Evolutionary conservation across 768 basidiomycete species (phyloP), one percentile per base, ranked within the genome.

Genomic region (Multifurca ochricompacta): DNA sequence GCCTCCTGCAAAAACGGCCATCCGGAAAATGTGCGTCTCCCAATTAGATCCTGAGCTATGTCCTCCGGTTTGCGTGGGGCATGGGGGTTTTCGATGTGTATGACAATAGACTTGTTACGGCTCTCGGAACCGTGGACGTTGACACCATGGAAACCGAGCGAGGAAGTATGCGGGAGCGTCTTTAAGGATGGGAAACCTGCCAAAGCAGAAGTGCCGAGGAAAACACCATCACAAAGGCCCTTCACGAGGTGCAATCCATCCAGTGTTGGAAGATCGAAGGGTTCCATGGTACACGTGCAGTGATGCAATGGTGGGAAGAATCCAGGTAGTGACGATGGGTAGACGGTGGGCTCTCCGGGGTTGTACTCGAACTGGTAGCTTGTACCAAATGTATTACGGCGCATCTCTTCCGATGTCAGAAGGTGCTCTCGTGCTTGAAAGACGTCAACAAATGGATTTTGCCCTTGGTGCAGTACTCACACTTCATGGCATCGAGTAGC

Each of bases 1-100:
- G 91, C 95, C 70, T 99, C 96, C 62, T 88, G 87, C 37, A 99
- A 70, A 76, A 94, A 98, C 0, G 96, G 96, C 94, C 95, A 99
- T 23, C 85, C 83, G 52, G 84, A 73, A 66, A 87, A 97, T 0
- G 79, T 81, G 37, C 87, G 78, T 65, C 84, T 72, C 14, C 88
- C 91, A 41, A 97, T 72, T 74, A 90, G 77, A 64, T 78, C 75
- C 41, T 73, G 69, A 7, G 91, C 95, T 23, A 96, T 69, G 13
- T 87, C 86, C 63, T 85, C 81, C 6, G 79, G 70, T 67, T 83
- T 87, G 59, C 73, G 73, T 42, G 69, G 70, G 57, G 91, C 88
- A 66, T 85, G 77, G 0, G 78, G 77, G 64, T 91, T 89, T 44
- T 87, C 73, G 61, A 97, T 81, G 60, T 87, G 81, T 21, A 98